phyloP scores from a whole-genome alignment of 2,329 filamentous ascomycete genomes.

The Herpotrichia juniperi region DNA sequence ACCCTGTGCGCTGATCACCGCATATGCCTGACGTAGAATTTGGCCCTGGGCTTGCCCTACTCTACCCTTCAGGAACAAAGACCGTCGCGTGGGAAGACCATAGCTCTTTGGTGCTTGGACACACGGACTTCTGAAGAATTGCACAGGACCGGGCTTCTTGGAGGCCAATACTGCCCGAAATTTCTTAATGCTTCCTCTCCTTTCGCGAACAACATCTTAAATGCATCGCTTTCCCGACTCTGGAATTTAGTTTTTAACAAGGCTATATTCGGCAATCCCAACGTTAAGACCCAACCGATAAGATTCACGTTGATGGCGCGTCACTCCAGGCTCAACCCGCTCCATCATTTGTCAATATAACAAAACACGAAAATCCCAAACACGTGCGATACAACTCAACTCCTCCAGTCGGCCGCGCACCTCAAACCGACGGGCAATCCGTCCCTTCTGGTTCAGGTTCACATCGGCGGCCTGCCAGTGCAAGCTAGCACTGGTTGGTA shows the following conservation, averaged over 20 bases:
- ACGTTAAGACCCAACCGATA: slow-evolving; percentile 45
- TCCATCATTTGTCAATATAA: slow-evolving; percentile 51
- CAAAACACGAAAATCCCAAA: slow-evolving; percentile 47
- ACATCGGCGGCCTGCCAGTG: slow-evolving; percentile 55
- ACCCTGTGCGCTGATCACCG: slow-evolving; percentile 50
- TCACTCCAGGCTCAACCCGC: slow-evolving; percentile 41
- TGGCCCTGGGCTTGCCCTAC: slow-evolving; percentile 49
- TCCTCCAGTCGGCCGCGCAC: slow-evolving; percentile 38
- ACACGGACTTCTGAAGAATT: slow-evolving; percentile 24
- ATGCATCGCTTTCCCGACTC: slow-evolving; percentile 44
- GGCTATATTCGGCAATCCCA: slow-evolving; percentile 48
- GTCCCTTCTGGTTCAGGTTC: slow-evolving; percentile 50
- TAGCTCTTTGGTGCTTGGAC: slow-evolving; percentile 45
- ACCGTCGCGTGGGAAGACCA: slow-evolving; percentile 50
- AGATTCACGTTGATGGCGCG: slow-evolving; percentile 43
- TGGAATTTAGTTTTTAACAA: slow-evolving; percentile 38
- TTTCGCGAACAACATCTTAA: slow-evolving; percentile 45
- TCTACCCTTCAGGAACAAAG: slow-evolving; percentile 50
- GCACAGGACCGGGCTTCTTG: slow-evolving; percentile 47
- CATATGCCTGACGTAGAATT: slow-evolving; percentile 53
- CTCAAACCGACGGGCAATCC: slow-evolving; percentile 45
- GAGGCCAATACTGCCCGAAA: slow-evolving; percentile 43
- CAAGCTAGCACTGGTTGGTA: slow-evolving; percentile 58
- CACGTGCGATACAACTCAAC: slow-evolving; percentile 49
- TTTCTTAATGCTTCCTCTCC: slow-evolving; percentile 47